Evolutionary conservation across 1,139 yeast genomes (phyloP).

Genomic region (Suhomyces anneliseae): DNA sequence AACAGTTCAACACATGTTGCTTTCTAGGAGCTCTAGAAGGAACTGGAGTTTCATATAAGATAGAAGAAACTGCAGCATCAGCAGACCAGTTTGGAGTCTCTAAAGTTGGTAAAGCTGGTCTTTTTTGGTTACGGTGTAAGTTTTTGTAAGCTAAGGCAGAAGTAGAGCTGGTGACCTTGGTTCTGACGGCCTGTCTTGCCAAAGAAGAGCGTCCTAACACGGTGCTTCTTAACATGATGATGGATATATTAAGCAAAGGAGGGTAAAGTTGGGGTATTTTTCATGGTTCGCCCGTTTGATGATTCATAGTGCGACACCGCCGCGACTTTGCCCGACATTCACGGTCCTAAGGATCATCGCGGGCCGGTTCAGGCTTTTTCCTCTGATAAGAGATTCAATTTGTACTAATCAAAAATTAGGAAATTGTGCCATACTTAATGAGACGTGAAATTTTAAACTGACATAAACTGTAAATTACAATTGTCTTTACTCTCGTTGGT

Average conservation of each 20-base stretch:
- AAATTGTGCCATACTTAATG: too few relatives aligned
- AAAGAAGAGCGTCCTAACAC: constrained; percentile 6
- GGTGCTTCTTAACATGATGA: constrained; percentile 8
- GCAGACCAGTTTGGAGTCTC: constrained; percentile 96
- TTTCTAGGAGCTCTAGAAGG: constrained; percentile 67
- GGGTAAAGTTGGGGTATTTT: constrained; percentile 8
- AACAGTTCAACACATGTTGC: constrained; percentile 90
- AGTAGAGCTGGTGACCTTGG: constrained; percentile 61
- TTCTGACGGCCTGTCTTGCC: constrained; percentile 20
- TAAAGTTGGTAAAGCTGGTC: constrained; percentile 92
- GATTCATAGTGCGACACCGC: constrained; percentile 8
- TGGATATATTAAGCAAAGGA: background rate
- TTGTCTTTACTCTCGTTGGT: too few relatives aligned
- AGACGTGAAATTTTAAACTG: too few relatives aligned
- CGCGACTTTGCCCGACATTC: constrained; percentile 7
- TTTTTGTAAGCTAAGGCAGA: constrained; percentile 94
- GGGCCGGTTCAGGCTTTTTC: constrained; percentile 8
- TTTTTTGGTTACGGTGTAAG: constrained; percentile 77
- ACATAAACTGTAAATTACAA: too few relatives aligned
- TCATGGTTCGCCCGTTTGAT: constrained; percentile 6
- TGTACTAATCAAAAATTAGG: too few relatives aligned
- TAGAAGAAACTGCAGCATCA: constrained; percentile 92
- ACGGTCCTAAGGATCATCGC: constrained; percentile 4
- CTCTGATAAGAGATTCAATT: background rate
- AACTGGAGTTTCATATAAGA: constrained; percentile 88